Evolutionary conservation across 2,329 filamentous ascomycete species (phyloP), one percentile per base, ranked within the genome.

Genomic region (Xylariomycetidae sp.): DNA sequence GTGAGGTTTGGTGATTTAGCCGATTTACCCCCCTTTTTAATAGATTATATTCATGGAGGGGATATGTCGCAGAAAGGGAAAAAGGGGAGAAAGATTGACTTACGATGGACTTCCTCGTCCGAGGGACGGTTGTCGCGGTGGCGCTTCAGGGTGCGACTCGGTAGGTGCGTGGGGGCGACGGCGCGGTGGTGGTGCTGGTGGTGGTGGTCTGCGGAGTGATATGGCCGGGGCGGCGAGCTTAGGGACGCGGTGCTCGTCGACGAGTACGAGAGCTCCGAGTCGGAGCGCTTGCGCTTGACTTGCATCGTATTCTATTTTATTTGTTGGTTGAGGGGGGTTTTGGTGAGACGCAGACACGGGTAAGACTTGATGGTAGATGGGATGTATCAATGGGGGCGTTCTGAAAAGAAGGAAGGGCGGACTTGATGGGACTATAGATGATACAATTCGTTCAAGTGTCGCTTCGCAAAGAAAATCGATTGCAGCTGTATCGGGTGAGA

Each of bases 261-360:
- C 22, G 64, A 64, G 22, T 64, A 60, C 30, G 67, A 71, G 38
- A 78, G 61, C 52, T 78, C 74, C 15, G 73, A 74, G 35, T 71
- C 66, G 46, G 77, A 81, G 27, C 76, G 70, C 64, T 82, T 82
- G 58, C 78, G 76, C 55, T 82, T 82, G 51, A 78, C 61, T 16
- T 68, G 54, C 72, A 76, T 77, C 31, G 33, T 23, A 23, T 23
- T 23, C n/a, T 23, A 23, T 23, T 23, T 23, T 23, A 23, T 23
- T 23, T 11, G 19, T 10, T 28, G 19, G 22, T 22, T 32, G 15
- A 17, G 14, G n/a, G 20, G 19, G 13, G 27, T 26, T 29, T 11
- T 16, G 5, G 18, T 31, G 9, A 31, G 34, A 14, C 6, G n/a
- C 19, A 15, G 14, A 16, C 18, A 17, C 6, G 25, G 14, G 4